Evolutionary conservation across 2,329 filamentous ascomycete genomes (phyloP).

Genomic region (Aspergillus proliferans): DNA sequence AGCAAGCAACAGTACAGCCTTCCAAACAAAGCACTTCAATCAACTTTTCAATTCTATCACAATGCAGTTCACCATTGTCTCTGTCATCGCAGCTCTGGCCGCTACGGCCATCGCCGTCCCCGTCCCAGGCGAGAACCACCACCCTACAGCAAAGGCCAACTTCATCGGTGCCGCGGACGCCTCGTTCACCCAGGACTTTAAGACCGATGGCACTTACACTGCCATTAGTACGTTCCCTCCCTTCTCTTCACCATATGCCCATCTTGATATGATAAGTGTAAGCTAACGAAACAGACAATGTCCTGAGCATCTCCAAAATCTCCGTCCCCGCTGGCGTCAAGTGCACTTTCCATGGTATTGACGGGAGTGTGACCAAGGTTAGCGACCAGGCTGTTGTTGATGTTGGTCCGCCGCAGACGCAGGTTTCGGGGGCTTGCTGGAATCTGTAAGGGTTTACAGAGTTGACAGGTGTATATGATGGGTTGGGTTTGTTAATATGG

Average conservation of each 20-base stretch:
- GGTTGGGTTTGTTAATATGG: no score
- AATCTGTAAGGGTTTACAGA: no score
- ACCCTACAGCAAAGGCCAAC: slow-evolving; percentile 3
- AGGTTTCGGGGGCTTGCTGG: slow-evolving; percentile 13
- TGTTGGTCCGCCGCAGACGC: slow-evolving; percentile 20
- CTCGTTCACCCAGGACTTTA: slow-evolving; percentile 13
- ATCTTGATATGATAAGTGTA: neutral
- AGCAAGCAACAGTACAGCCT: neutral
- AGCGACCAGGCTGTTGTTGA: slow-evolving; percentile 10
- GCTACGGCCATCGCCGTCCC: neutral
- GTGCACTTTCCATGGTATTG: slow-evolving; percentile 17
- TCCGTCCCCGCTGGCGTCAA: slow-evolving; percentile 3
- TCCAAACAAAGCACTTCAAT: neutral
- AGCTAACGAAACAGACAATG: slow-evolving; percentile 6
- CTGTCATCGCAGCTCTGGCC: neutral
- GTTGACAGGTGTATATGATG: no score
- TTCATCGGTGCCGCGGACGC: slow-evolving; percentile 17
- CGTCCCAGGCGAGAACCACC: neutral
- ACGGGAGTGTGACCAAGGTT: slow-evolving; percentile 13
- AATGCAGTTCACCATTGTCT: neutral
- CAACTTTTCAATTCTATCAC: neutral
- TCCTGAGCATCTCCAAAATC: slow-evolving; percentile 18
- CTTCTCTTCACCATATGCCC: no score
- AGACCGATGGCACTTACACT: slow-evolving; percentile 7
- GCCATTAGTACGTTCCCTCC: slow-evolving; percentile 10